phyloP scores from a whole-genome alignment of 805 yeast species.

The Naumovozyma baii region DNA sequence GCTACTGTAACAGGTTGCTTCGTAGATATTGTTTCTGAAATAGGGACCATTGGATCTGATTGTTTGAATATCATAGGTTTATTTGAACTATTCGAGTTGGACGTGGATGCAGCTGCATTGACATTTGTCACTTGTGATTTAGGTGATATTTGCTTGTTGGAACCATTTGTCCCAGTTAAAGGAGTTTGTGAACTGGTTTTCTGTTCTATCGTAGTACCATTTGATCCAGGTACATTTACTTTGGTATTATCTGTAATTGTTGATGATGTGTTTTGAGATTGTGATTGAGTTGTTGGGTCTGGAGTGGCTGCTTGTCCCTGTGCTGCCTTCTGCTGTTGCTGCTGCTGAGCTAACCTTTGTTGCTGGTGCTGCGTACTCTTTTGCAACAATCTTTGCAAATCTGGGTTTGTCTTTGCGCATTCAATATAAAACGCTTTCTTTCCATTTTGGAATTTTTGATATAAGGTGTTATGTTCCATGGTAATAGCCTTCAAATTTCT shows the following conservation, averaged over 20 bases:
- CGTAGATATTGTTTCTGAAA: constrained; percentile 59
- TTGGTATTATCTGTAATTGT: constrained; percentile 12
- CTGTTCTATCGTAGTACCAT: not conserved
- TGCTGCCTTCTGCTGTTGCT: constrained; percentile 17
- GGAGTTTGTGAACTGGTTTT: constrained; percentile 3
- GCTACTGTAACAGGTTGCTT: constrained; percentile 57
- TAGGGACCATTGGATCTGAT: constrained; percentile 53
- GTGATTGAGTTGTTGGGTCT: constrained; percentile 8
- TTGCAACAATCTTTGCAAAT: constrained; percentile 24
- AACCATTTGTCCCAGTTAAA: not conserved
- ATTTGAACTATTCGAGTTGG: constrained; percentile 18
- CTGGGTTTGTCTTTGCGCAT: constrained; percentile 28
- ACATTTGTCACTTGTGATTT: constrained; percentile 37
- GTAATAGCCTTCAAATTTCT: constrained; percentile 19
- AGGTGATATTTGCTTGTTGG: too few relatives aligned
- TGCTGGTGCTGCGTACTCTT: constrained; percentile 21
- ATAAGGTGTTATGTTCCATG: constrained; percentile 20
- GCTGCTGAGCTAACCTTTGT: constrained; percentile 11
- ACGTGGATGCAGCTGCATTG: constrained; percentile 40
- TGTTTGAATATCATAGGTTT: constrained; percentile 31
- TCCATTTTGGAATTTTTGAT: constrained; percentile 23
- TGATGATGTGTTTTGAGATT: constrained; percentile 11
- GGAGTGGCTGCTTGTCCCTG: constrained; percentile 6
- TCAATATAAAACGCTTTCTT: constrained; percentile 28
- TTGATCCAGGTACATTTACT: constrained; percentile 2